Percentiles rank a stretch among this genome's conserved stretches.
Evolutionary conservation across 140 eudicot species (phyloP).

Genomic region (Oenanthe javanica): DNA sequence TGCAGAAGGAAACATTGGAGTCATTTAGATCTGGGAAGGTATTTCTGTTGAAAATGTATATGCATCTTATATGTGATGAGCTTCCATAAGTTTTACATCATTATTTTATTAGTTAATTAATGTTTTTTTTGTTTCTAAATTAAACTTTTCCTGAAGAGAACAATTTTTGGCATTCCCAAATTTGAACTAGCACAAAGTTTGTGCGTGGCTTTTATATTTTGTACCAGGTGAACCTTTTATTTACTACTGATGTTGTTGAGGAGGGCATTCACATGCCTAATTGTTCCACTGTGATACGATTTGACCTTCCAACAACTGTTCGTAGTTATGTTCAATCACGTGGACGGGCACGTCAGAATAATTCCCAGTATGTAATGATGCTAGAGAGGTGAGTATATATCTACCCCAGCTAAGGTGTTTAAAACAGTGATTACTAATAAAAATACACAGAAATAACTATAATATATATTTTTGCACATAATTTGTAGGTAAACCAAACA

Average conservation of each 20-base stretch:
- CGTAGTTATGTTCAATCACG: slow-evolving; percentile 53
- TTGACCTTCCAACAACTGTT: slow-evolving; percentile 61
- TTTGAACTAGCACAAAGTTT: background rate
- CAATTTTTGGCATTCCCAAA: background rate
- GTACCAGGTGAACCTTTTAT: slow-evolving; percentile 53
- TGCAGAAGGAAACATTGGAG: slow-evolving; percentile 42
- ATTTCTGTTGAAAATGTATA: background rate
- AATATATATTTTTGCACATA: background rate
- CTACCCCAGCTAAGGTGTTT: background rate
- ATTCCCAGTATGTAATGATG: slow-evolving; percentile 45
- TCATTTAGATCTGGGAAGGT: slow-evolving; percentile 57
- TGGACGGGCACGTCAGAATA: slow-evolving; percentile 48
- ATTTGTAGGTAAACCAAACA: background rate
- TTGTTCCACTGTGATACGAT: slow-evolving; percentile 63
- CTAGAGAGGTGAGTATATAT: slow-evolving; percentile 52
- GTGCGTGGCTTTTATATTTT: background rate
- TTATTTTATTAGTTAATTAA: slow-evolving; percentile 1
- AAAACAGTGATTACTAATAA: background rate
- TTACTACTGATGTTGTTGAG: slow-evolving; percentile 64
- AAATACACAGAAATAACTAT: background rate
- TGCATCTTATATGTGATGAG: background rate
- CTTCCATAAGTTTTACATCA: background rate
- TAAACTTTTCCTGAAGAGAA: background rate
- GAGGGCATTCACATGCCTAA: slow-evolving; percentile 56
- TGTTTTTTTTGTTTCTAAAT: background rate